Percentiles rank a stretch among this genome's conserved stretches.
These are phyloP conservation scores for Tolypocladium sp. DNA, from an alignment of 2,329 filamentous ascomycete species.

Conservation along the genomic window DNA sequence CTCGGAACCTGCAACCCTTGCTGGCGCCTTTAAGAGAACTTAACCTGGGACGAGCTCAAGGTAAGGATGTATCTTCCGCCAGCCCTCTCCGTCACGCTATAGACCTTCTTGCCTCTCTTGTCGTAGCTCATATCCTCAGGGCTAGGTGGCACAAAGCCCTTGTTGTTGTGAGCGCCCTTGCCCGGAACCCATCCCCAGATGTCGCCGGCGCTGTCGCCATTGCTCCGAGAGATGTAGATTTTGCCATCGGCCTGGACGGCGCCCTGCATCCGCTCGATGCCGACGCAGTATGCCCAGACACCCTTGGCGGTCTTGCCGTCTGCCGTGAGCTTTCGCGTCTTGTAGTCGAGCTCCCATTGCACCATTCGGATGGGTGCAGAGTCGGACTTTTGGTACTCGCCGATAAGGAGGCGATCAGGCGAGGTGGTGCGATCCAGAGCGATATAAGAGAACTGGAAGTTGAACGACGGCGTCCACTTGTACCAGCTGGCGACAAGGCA, in stretches of 20 bases:
- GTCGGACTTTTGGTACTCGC: background rate
- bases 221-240: conserved; percentile 18
- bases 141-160: conserved; percentile 13
- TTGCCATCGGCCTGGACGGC: conserved; percentile 18
- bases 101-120: conserved; percentile 6
- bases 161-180: conserved; percentile 7
- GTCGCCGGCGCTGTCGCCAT: conserved; percentile 18
- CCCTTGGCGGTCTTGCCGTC: conserved; percentile 8
- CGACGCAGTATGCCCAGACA: conserved; percentile 21
- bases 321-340: too few relatives aligned
- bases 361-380: too few relatives aligned
- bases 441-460: background rate
- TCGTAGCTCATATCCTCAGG: conserved; percentile 16
- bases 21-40: too few relatives aligned
- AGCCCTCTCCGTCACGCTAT: too few relatives aligned
- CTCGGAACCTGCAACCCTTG: too few relatives aligned
- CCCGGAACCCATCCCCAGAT: conserved; percentile 22
- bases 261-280: conserved; percentile 22
- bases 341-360: conserved; percentile 1
- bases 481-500: background rate
- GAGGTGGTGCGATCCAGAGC: background rate
- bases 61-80: too few relatives aligned
- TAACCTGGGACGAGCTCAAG: too few relatives aligned
- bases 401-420: background rate
- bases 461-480: background rate